Evolutionary conservation across 2,329 filamentous ascomycete genomes (phyloP), one percentile per base, ranked within the genome.

Genomic region (Ophiostoma perfectum): DNA sequence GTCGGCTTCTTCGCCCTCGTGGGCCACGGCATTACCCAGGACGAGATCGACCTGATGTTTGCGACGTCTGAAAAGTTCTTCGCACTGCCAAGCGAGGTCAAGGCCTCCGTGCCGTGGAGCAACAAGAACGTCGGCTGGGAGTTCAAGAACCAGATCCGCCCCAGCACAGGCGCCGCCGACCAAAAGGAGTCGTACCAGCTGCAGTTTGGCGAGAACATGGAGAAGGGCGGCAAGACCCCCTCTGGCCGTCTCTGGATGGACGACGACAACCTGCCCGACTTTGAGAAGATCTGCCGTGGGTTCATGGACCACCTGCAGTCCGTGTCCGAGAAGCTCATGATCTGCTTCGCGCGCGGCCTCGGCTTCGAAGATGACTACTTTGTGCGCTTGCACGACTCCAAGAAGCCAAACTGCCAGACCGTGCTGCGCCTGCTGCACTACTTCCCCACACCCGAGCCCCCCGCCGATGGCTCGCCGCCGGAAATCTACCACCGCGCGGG

Each of bases 101-200:
- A 88, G 73, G 79, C 80, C 16, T 80, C 77, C 5, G 83, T 86
- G 1, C 83, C 85, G 0, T 88, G 83, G 78, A 83, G 79, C 60
- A 77, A 77, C 11, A 79, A 81, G 69, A 88, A 88, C 71, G 82
- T 83, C 1, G 86, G 86, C 7, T 88, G 86, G 85, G 86, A 88
- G 77, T 84, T 84, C 74, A 81, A 80, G 70, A 78, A 81, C 7
- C 86, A 88, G 72, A 77, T 88, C 60, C 81, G 86, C 12, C 85
- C 85, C 0, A 86, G 83, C 3, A 88, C 86, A 0, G 86, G 86
- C 11, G 78, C 79, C 1, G 79, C 83, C 1, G 86, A 89, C 75
- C 81, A 80, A 65, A 88, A 88, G 72, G 86, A 88, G 75, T 85
- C 82, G 11, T 86, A 88, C 73, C 86, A 88, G 74, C 78, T 88